phyloP scores from a whole-genome alignment of 306 rosid species.

The Fragaria nilgerrensis region DNA sequence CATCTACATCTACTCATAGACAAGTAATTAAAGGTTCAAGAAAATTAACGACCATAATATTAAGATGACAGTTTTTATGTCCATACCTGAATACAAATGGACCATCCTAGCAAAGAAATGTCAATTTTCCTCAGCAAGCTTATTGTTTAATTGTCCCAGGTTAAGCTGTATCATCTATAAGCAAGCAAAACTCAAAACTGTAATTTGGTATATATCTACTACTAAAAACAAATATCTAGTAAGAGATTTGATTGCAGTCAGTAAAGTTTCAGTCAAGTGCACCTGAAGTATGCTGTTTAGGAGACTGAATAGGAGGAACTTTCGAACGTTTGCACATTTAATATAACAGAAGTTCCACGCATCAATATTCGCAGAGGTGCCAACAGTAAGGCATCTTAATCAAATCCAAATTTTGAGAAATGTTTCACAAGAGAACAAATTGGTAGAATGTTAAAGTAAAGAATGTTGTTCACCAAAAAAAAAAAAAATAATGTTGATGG shows the following conservation, averaged over 20 bases:
- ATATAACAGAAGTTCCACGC: not conserved
- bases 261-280: not conserved
- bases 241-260: not conserved
- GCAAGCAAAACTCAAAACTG: not conserved
- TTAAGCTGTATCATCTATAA: not conserved
- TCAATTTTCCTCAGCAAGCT: not conserved
- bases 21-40: not conserved
- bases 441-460: not conserved
- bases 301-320: not conserved
- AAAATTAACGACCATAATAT: not conserved
- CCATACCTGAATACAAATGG: not conserved
- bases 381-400: not conserved
- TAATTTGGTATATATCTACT: not conserved
- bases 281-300: not conserved
- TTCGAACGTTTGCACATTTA: not conserved
- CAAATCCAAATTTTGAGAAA: constrained; percentile 2
- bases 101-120: not conserved
- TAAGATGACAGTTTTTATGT: not conserved
- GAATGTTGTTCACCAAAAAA: not conserved
- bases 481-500: too few relatives aligned
- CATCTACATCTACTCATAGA: not conserved
- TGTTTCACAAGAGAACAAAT: not conserved
- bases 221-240: not conserved
- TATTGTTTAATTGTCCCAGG: not conserved
- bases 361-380: not conserved